Evolutionary conservation across 192 early-diverging fungal species (phyloP).

Genomic region (Coemansia sp.): DNA sequence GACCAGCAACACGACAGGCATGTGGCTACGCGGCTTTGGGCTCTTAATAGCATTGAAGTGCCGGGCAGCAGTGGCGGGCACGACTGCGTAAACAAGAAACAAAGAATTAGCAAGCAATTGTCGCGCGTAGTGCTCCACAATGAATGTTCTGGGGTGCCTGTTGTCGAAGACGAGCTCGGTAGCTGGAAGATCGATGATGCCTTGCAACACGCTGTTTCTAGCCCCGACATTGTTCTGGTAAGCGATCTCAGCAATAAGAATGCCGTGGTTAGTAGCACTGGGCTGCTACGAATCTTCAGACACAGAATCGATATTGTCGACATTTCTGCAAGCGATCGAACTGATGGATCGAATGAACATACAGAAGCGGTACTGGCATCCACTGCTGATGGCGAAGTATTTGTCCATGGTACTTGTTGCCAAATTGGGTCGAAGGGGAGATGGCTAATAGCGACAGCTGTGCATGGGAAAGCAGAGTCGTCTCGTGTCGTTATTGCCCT

Average conservation of each 20-base stretch:
- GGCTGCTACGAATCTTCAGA: slow-evolving; percentile 21
- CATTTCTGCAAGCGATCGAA: not conserved
- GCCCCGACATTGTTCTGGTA: slow-evolving; percentile 7
- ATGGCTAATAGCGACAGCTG: not conserved
- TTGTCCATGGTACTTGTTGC: slow-evolving; percentile 31
- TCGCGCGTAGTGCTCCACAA: slow-evolving; percentile 19
- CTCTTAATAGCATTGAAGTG: not conserved
- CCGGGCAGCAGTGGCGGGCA: not conserved
- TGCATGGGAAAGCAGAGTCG: not conserved
- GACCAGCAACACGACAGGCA: not conserved
- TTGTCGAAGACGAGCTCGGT: slow-evolving; percentile 9
- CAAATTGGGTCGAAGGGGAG: not conserved
- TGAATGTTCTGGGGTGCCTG: not conserved
- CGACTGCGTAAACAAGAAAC: not conserved
- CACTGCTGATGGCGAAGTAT: slow-evolving; percentile 8
- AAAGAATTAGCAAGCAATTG: not conserved
- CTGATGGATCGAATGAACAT: not conserved
- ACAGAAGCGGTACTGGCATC: not conserved
- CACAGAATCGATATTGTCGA: slow-evolving; percentile 9
- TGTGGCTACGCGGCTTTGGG: slow-evolving; percentile 18
- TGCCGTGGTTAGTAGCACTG: slow-evolving; percentile 9
- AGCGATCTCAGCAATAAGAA: too few relatives aligned
- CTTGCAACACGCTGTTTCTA: slow-evolving; percentile 6
- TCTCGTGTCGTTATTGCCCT: not conserved
- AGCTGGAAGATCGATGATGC: slow-evolving; percentile 17